A percentile compares a stretch with the other conserved stretches of the same genome.
Conservation (phyloP, 768 basidiomycete species). For the Kwoniella mangroviensis region DNA sequence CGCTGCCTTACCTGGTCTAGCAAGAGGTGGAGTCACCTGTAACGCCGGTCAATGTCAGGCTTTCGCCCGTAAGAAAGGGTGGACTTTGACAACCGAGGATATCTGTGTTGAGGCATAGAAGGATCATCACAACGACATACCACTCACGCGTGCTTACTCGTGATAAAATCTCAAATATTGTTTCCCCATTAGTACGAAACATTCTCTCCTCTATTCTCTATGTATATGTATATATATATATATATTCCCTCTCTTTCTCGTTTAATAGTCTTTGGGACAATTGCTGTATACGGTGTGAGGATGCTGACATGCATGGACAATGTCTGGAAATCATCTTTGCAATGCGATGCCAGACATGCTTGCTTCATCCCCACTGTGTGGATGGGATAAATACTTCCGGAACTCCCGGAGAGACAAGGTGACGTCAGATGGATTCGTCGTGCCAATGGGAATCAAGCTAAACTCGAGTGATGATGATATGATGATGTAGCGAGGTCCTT, state of each 20-base stretch:
- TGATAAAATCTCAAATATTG: too few relatives aligned
- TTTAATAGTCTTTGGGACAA: too few relatives aligned
- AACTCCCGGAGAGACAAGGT: neutral
- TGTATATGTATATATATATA: too few relatives aligned
- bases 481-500: neutral
- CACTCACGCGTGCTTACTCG: too few relatives aligned
- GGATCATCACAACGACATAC: neutral
- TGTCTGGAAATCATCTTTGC: too few relatives aligned
- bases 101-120: slow-evolving; percentile 9
- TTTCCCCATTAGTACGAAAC: too few relatives aligned
- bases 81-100: slow-evolving; percentile 2
- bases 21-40: slow-evolving; percentile 26
- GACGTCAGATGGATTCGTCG: neutral
- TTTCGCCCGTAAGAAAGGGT: slow-evolving; percentile 19
- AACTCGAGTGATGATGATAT: neutral
- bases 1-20: slow-evolving; percentile 16
- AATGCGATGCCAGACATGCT: too few relatives aligned
- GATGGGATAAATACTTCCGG: neutral
- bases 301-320: too few relatives aligned
- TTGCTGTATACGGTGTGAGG: too few relatives aligned
- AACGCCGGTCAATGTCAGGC: slow-evolving; percentile 16
- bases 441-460: neutral
- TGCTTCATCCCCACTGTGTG: too few relatives aligned
- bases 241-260: too few relatives aligned
- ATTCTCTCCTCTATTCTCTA: too few relatives aligned